Percentiles rank a stretch among this genome's conserved stretches.
Conservation (phyloP, 1,284 basidiomycete species). For the Ceratobasidium sp. region DNA sequence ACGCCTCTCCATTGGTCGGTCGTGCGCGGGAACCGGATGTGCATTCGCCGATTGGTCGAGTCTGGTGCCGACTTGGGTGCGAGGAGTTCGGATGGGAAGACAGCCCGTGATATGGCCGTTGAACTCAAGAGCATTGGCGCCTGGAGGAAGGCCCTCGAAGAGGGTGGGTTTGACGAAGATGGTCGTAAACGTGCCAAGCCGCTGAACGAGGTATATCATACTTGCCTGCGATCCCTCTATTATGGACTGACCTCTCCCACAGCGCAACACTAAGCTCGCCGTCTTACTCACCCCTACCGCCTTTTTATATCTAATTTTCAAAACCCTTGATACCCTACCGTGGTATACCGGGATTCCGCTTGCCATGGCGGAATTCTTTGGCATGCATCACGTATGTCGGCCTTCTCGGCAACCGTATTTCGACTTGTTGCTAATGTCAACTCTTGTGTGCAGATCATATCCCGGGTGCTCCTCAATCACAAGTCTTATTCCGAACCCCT, state of each 20-base stretch:
- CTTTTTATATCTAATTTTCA: slow-evolving; percentile 86
- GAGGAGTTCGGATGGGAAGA: slow-evolving; percentile 88
- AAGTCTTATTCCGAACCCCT: slow-evolving; percentile 82
- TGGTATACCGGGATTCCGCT: slow-evolving; percentile 91
- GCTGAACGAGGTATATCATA: slow-evolving; percentile 72
- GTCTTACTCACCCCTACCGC: slow-evolving; percentile 85
- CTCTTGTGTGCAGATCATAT: slow-evolving; percentile 70
- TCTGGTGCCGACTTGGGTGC: slow-evolving; percentile 86
- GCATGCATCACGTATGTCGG: slow-evolving; percentile 87
- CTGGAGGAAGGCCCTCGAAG: slow-evolving; percentile 88
- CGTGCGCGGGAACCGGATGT: slow-evolving; percentile 90
- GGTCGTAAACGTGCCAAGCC: slow-evolving; percentile 77
- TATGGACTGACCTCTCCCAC: slow-evolving; percentile 33
- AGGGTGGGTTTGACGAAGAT: slow-evolving; percentile 83
- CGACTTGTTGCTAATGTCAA: slow-evolving; percentile 32
- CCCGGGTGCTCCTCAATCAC: slow-evolving; percentile 84
- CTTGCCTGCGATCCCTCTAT: slow-evolving; percentile 24
- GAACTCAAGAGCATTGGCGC: slow-evolving; percentile 92
- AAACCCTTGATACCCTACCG: slow-evolving; percentile 83
- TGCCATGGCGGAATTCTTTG: slow-evolving; percentile 87
- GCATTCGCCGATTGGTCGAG: slow-evolving; percentile 87
- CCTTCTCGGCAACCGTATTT: slow-evolving; percentile 49
- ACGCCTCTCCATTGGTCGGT: slow-evolving; percentile 98
- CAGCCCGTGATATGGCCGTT: slow-evolving; percentile 93
- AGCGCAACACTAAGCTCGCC: slow-evolving; percentile 85